Conservation (phyloP, 352 stramenopile species). For the Pilasporangium apinafurcum region DNA sequence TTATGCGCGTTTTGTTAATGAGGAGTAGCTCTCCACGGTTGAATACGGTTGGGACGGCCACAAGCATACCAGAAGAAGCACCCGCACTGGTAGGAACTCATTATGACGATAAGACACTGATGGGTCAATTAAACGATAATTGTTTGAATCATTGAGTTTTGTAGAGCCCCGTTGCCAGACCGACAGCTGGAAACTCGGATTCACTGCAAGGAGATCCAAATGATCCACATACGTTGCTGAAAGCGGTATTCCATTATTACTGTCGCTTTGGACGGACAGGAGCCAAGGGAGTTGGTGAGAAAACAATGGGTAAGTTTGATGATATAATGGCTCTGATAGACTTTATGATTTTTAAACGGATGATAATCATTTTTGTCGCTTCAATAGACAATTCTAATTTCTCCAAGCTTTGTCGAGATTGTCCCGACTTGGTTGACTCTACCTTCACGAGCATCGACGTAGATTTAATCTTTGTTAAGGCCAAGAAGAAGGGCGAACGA, state of each 20-base stretch:
- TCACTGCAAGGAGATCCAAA: constrained; percentile 57
- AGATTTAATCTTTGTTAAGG: constrained; percentile 84
- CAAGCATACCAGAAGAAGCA: neutral
- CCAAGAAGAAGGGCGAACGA: constrained; percentile 81
- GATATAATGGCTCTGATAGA: too few species aligned
- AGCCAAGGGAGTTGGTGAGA: constrained; percentile 51
- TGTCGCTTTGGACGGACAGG: constrained; percentile 77
- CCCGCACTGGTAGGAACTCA: constrained; percentile 5
- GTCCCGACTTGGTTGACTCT: constrained; percentile 45
- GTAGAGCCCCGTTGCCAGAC: constrained; percentile 1
- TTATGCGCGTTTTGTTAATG: neutral
- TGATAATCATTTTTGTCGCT: neutral
- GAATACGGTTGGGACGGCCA: neutral
- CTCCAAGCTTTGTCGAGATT: constrained; percentile 80
- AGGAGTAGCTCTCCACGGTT: neutral
- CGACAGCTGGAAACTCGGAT: constrained; percentile 9
- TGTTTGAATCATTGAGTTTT: neutral
- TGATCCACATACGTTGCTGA: constrained; percentile 74
- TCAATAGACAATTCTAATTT: constrained; percentile 76
- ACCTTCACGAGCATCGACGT: constrained; percentile 71
- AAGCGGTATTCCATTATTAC: constrained; percentile 83
- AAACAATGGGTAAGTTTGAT: constrained; percentile 47
- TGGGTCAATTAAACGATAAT: neutral
- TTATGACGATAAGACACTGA: constrained; percentile 1
- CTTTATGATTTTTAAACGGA: too few species aligned